Evolutionary conservation across 495 filamentous ascomycete genomes (phyloP), one percentile per base, ranked within the genome.

Genomic region (Alectoria sarmentosa): DNA sequence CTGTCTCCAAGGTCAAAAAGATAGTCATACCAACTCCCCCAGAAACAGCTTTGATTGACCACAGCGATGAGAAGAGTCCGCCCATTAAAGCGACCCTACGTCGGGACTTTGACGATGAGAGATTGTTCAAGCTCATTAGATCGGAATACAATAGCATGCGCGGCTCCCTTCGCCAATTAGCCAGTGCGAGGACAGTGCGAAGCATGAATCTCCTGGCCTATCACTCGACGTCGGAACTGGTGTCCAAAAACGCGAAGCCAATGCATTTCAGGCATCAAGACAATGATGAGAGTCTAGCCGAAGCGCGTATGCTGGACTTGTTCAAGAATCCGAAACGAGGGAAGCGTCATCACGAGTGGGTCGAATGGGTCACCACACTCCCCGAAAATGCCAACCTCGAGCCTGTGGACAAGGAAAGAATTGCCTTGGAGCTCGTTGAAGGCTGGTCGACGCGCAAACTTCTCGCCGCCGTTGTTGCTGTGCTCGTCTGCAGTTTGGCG

Each of bases 61-160:
- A 57, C 11, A 49, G 38, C 21, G 58, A 64, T 38, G 63, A 60
- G 7, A 58, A 55, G 7, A 66, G 44, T 10, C 59, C 38, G 8
- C 39, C 52, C 21, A 41, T 63, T 7, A 63, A n/a, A 56, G 65
- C 64, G 37, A 65, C 26, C 1, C 54, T 60, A 41, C 48, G 42
- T 19, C 34, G 7, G 13, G 46, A 42, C 30, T 72, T 72, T 54
- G 72, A 74, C 63, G 72, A 74, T 56, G 69, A 67, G 37, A 19
- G 48, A 23, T 46, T 74, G 21, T 72, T 71, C 70, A 62, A 32
- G 17, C 64, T 67, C 5, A 39, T 74, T 46, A 41, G 62, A 13
- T 36, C 34, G 1, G 41, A 66, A 5, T 72, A 74, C 60, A 38
- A 39, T 15, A 38, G 26, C 32, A 58, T 69, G 55, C 55, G 64